Base-by-base conservation (phyloP, 768 basidiomycete genomes). In the Cystobasidium onofrii region DNA sequence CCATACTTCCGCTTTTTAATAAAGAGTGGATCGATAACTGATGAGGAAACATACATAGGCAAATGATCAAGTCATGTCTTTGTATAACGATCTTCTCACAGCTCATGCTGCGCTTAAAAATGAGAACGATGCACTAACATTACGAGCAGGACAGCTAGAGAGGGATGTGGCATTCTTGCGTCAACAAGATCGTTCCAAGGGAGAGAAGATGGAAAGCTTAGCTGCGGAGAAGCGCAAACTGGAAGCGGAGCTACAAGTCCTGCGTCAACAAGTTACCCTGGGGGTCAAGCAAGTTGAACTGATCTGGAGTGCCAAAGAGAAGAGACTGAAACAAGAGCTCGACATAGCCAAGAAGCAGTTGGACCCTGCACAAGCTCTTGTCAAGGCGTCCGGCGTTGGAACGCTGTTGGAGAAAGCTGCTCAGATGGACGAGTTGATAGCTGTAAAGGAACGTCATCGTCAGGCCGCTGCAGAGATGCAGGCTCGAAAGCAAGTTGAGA, bases 231-330 rank as follows among this genome's bases (percentile, higher is more conserved):
- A 36, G 33, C 25, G 25, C 54, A 29, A 55, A 17, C 50, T 71
- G 1, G 44, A 55, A 27, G 69, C 54, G 9, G 69, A 71, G 39
- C 10, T 31, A n/a, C 18, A 33, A 39, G 9, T 18, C 10, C 29
- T 71, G 54, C 29, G 27, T 18, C 52, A 71, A 29, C 44, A 36
- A 29, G 31, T 71, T 1, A 46, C 33, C 10, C 34, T 33, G 12
- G 69, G 69, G 1, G 54, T 71, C 13, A 36, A 39, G 25, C 69
- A 71, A 39, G 69, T 71, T 44, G 25, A 55, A 25, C 13, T 33
- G 33, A 20, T 71, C 55, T 31, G 33, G 33, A 33, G 10, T 18
- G 54, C 69, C 3, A 71, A 71, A 36, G 69, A 55, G 55, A 33
- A n/a, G 20, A 46, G 27, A 10, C n/a, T 60, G 20, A 36, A 29